Base-by-base conservation (phyloP, 768 basidiomycete genomes). In the Cytidiella melzeri region DNA sequence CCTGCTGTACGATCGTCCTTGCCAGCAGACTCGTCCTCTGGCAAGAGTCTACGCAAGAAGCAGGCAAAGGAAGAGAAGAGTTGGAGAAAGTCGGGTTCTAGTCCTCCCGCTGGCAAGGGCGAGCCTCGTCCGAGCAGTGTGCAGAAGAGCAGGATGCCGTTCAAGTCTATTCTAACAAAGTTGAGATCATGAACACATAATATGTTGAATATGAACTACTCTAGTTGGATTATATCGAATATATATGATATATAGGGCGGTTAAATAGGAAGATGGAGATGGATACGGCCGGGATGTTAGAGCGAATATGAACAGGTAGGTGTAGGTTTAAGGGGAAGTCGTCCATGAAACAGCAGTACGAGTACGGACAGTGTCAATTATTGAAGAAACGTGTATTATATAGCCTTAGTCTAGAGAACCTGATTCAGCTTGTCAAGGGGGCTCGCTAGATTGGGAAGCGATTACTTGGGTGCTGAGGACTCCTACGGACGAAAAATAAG, bases 151-250 rank as follows among this genome's bases (percentile, higher is more conserved):
- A 57, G 56, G 43, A 55, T 57, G 27, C 58, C 60, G 15, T 51
- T 63, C 42, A 50, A 56, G 10, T 57, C 41, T 37, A 59, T 63
- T n/a, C 44, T 59, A 19, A 60, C 58, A 3, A 63, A 61, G 51
- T 48, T 61, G 23, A 49, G 58, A 23, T 51, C 56, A 24, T 60
- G 34, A 41, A 18, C 3, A 5, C 37, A 24, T 13, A 3, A 36
- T 11, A 1, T 15, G 12, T 12, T 12, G 19, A 10, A 13, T 42
- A 20, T 42, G 11, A 13, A 21, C 21, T 13, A 21, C 12, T 9
- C 41, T 42, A 42, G 12, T 20, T 42, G 10, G 21, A 12, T 42
- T 9, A 9, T 42, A 11, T 20, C 19, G 21, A 12, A 10, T 9
- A 10, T 20, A 21, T 20, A 9, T 42, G 13, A 21, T 10, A 9